Conservation (phyloP, 108 stramenopile species). For the Cyclostephanos tholiformis region DNA sequence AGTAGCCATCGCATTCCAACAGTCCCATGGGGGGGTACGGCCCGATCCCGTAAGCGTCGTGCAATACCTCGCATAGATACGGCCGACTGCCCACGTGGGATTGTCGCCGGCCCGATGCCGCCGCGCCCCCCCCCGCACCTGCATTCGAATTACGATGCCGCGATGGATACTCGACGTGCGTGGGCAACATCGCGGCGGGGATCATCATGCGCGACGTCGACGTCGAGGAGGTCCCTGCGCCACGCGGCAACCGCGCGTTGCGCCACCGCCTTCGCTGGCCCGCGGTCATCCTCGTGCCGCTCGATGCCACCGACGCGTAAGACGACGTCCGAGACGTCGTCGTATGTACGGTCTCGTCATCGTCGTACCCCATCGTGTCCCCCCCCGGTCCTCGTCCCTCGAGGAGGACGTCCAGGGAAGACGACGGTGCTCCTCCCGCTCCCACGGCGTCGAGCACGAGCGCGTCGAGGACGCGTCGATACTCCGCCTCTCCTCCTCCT, state of each 20-base stretch:
- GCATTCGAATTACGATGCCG: neutral
- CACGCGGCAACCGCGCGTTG: slow-evolving; percentile 25
- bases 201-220: neutral
- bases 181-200: neutral
- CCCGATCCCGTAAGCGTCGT: slow-evolving; percentile 54
- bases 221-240: neutral
- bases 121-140: neutral
- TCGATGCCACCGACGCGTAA: slow-evolving; percentile 32
- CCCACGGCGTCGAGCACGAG: no score
- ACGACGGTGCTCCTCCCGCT: no score
- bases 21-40: slow-evolving; percentile 28
- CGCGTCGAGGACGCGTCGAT: slow-evolving; percentile 33
- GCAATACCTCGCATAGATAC: slow-evolving; percentile 52
- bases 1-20: slow-evolving; percentile 42
- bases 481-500: slow-evolving; percentile 34
- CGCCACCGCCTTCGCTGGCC: slow-evolving; percentile 41
- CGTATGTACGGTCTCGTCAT: slow-evolving; percentile 45
- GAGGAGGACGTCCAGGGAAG: slow-evolving; percentile 5
- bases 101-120: slow-evolving; percentile 35
- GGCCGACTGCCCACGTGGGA: slow-evolving; percentile 39
- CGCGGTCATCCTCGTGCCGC: slow-evolving; percentile 33
- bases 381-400: slow-evolving; percentile 23
- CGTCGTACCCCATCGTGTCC: neutral
- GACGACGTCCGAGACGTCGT: slow-evolving; percentile 32
- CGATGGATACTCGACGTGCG: neutral